These are phyloP conservation scores for Phytophthora colocasiae DNA, from an alignment of 352 stramenopile genomes.

Conservation along the genomic window DNA sequence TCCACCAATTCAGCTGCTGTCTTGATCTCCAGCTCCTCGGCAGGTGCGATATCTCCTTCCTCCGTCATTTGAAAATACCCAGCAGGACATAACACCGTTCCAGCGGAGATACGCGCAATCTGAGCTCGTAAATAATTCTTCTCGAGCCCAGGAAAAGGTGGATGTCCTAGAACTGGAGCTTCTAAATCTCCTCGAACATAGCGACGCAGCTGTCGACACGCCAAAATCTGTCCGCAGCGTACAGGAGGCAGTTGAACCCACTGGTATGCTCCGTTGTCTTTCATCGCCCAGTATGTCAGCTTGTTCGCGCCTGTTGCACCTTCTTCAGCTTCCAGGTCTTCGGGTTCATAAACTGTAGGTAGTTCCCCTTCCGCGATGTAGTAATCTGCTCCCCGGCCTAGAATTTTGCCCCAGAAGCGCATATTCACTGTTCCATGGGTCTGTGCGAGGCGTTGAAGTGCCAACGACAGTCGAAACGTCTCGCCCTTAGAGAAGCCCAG, in stretches of 20 bases:
- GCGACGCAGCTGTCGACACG: constrained; percentile 75
- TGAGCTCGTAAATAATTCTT: constrained; percentile 89
- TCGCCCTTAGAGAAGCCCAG: constrained; percentile 77
- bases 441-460: constrained; percentile 67
- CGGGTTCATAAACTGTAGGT: constrained; percentile 47
- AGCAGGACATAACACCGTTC: constrained; percentile 81
- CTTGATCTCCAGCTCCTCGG: constrained; percentile 78
- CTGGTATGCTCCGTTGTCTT: constrained; percentile 76
- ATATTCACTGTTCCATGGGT: constrained; percentile 69
- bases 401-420: constrained; percentile 90
- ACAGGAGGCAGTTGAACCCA: constrained; percentile 89
- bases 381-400: constrained; percentile 77
- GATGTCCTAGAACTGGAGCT: constrained; percentile 77
- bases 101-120: constrained; percentile 89
- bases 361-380: constrained; percentile 88
- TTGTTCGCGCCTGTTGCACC: constrained; percentile 81
- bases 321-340: constrained; percentile 79
- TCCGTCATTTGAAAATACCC: constrained; percentile 88
- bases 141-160: constrained; percentile 89
- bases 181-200: constrained; percentile 89
- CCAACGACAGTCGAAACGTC: constrained; percentile 76
- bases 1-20: constrained; percentile 73
- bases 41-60: constrained; percentile 72
- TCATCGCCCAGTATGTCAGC: constrained; percentile 92
- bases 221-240: constrained; percentile 78